Percentiles rank a stretch among this genome's conserved stretches.
phyloP scores from a whole-genome alignment of 2,329 filamentous ascomycete genomes.

The Cercospora canescens region DNA sequence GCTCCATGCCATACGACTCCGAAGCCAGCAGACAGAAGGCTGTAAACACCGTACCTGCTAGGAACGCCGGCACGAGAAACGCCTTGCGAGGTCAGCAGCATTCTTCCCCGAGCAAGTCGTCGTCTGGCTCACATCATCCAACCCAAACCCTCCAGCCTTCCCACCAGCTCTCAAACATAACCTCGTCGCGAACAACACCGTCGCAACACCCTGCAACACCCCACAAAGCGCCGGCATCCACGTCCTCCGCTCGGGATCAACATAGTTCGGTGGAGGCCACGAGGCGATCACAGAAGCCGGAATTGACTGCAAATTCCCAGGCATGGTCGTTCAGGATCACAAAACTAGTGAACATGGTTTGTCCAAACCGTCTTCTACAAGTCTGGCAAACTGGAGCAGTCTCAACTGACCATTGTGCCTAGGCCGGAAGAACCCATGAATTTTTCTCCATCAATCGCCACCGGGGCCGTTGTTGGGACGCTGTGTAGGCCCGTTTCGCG shows the following conservation, averaged over 20 bases:
- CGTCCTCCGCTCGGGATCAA: constrained; percentile 23
- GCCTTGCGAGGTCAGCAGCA: constrained; percentile 2
- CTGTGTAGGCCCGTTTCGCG: background rate
- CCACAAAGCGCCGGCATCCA: constrained; percentile 27
- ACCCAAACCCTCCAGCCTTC: constrained; percentile 28
- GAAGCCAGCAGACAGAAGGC: constrained; percentile 15
- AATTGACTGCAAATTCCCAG: constrained; percentile 28
- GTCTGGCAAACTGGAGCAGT: background rate
- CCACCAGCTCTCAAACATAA: constrained; percentile 26
- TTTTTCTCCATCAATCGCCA: background rate
- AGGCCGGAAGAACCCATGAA: background rate
- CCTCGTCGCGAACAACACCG: constrained; percentile 25
- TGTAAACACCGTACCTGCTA: constrained; percentile 23
- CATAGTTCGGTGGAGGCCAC: constrained; percentile 31
- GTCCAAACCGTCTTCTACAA: background rate
- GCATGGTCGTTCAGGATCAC: constrained; percentile 16
- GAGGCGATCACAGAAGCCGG: constrained; percentile 19
- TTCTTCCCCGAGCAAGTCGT: background rate
- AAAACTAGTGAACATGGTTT: background rate
- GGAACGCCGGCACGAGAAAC: constrained; percentile 21
- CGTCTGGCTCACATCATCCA: constrained; percentile 22
- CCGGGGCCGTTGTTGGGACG: background rate
- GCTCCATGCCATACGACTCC: constrained; percentile 16
- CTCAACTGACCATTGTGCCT: background rate
- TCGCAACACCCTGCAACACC: constrained; percentile 20